Evolutionary conservation across 805 yeast species (phyloP), one percentile per base, ranked within the genome.

Genomic region (Starmerella powellii): DNA sequence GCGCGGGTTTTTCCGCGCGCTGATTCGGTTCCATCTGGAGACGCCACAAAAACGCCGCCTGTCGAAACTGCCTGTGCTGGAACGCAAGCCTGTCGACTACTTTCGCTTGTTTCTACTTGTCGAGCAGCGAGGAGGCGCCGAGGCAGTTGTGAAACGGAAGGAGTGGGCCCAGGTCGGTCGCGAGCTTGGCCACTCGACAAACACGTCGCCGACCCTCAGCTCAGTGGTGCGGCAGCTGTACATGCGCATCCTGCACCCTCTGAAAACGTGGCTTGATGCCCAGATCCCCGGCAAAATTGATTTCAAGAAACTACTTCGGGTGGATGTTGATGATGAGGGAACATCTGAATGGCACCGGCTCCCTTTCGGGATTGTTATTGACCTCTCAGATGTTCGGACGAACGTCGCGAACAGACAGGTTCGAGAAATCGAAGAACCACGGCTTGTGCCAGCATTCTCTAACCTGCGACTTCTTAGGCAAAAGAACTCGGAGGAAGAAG

Each of bases 101-200:
- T 81, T 67, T 57, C 65, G 73, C 32, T 59, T 82, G 31, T 69
- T 72, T 50, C 63, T 70, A 30, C 66, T 74, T 12, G 91, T 83
- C 1, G 63, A 69, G 16, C 56, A 71, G 15, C 64, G 80, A 46
- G 91, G 91, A 16, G 93, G 93, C 0, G 76, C 67, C 55, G 65
- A 67, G 10, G 66, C 61, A 10, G 86, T 83, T n/a, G 72, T 80
- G 35, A 59, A 68, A 42, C 71, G 70, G 42, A 80, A 80, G 53
- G 64, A 74, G 35, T 84, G 94, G 95, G 85, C 85, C 1, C 85
- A 80, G 54, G 71, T 84, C 8, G 88, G 88, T 12, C 66, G 86
- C 41, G 94, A 82, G 52, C 62, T 84, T 38, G 93, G 94, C 0
- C 80, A 77, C 56, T 70, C 74, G 26, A 85, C 84, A 2, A 71